Evolutionary conservation across 805 yeast species (phyloP).

Genomic region (Metschnikowia orientalis): DNA sequence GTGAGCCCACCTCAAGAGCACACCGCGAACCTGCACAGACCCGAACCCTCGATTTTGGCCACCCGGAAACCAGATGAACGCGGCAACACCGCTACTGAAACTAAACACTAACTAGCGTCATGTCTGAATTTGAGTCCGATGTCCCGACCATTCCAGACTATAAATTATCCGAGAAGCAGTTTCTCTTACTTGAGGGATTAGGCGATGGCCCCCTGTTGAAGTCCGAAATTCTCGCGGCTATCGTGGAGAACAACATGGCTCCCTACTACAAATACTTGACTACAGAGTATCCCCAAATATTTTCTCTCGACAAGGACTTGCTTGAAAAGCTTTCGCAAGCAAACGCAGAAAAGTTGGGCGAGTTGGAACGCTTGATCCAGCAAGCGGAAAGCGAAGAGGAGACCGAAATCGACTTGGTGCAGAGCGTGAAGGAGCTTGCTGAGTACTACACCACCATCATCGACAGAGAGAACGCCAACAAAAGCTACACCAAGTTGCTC

Average conservation of each 20-base stretch:
- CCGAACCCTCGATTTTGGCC: constrained; percentile 6
- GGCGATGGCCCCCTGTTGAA: constrained; percentile 32
- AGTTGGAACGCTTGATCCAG: constrained; percentile 50
- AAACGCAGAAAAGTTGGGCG: constrained; percentile 55
- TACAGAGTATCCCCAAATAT: constrained; percentile 29
- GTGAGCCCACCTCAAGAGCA: too few species aligned
- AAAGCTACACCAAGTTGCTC: constrained; percentile 65
- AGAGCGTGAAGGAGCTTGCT: constrained; percentile 74
- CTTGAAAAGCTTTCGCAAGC: constrained; percentile 47
- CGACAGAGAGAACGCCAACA: constrained; percentile 66
- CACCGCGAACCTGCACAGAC: too few species aligned
- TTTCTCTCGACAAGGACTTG: constrained; percentile 55
- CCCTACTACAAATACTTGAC: constrained; percentile 74
- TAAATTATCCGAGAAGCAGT: constrained; percentile 75
- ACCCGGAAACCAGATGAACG: too few species aligned
- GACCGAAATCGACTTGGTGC: constrained; percentile 79
- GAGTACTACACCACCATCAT: constrained; percentile 85
- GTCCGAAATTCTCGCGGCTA: constrained; percentile 46
- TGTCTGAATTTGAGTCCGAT: constrained; percentile 40
- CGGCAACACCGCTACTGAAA: too few species aligned
- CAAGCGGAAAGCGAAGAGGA: constrained; percentile 66
- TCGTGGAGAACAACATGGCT: constrained; percentile 63
- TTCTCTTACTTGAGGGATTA: constrained; percentile 44
- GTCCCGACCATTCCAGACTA: constrained; percentile 73
- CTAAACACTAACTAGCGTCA: constrained; percentile 4